These are phyloP conservation scores for Sphaerosporella brunnea DNA, from an alignment of 495 filamentous ascomycete species.

Conservation along the genomic window DNA sequence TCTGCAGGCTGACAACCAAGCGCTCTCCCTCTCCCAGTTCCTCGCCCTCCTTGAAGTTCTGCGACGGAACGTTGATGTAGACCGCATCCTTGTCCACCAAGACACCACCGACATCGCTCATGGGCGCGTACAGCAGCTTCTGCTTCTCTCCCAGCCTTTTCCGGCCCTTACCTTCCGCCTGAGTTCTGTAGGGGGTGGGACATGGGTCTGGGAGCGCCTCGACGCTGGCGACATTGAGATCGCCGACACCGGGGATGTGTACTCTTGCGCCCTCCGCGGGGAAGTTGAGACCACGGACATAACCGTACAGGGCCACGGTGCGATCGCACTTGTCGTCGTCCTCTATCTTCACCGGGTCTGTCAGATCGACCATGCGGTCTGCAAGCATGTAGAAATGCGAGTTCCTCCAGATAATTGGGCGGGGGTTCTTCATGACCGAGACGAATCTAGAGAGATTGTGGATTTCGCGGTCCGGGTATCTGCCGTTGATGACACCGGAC, in stretches of 20 bases:
- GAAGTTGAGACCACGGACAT: conserved; percentile 91
- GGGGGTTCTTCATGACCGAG: conserved; percentile 95
- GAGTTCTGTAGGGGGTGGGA: conserved; percentile 78
- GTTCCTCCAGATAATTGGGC: conserved; percentile 91
- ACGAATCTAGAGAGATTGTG: conserved; percentile 89
- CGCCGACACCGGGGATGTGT: conserved; percentile 88
- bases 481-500: conserved; percentile 83
- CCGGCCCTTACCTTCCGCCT: conserved; percentile 62
- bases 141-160: conserved; percentile 82
- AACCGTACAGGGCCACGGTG: conserved; percentile 79
- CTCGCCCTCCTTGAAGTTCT: conserved; percentile 57
- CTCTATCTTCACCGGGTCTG: conserved; percentile 77
- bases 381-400: conserved; percentile 84
- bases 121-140: conserved; percentile 85
- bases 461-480: conserved; percentile 91
- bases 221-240: conserved; percentile 65
- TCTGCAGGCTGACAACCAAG: conserved; percentile 78
- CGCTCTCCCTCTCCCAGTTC: conserved; percentile 78
- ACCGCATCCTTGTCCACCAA: conserved; percentile 66
- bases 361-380: conserved; percentile 86
- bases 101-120: conserved; percentile 92
- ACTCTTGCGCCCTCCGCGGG: conserved; percentile 68
- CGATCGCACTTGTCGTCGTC: conserved; percentile 75
- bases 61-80: conserved; percentile 57
- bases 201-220: conserved; percentile 86